Evolutionary conservation across 352 stramenopile species (phyloP), one percentile per base, ranked within the genome.

Genomic region (Phytophthora crassamura): DNA sequence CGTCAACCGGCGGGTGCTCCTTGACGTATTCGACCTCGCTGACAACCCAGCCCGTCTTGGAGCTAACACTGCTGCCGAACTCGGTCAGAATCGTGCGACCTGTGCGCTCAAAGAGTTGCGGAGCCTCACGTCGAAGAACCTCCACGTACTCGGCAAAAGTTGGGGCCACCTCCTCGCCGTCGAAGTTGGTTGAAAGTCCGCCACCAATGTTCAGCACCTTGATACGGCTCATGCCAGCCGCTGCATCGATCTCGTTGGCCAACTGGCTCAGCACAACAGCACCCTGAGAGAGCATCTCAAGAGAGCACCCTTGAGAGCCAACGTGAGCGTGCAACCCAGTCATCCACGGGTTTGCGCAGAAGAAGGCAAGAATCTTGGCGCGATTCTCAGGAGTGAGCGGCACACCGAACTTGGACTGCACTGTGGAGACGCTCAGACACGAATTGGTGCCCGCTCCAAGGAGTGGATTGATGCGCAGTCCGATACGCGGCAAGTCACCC

Each of bases 1-100:
- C 53, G 30, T 75, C 68, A 5, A 82, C 60, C 9, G 57, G 45
- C 12, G 83, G 80, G 41, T 91, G 83, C 25, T 65, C 52, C 72
- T 98, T 98, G 52, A 96, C 77, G 52, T 96, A 97, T 62, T 98
- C 91, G n/a, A 98, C 89, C 16, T 89, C 77, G 30, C 86, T 95
- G 15, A 96, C 87, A 12, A 89, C 87, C 73, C 91, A 91, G 15
- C 85, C 91, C 1, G 77, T 91, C 67, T 98, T 98, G 7, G 83
- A 76, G 48, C 93, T 91, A 22, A 97, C 72, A 30, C 79, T 85
- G 54, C 88, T 81, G 14, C 94, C 94, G 55, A 98, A 98, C 64
- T 98, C 94, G 12, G 94, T 98, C 14, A 98, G 64, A 67, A 98
- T 92, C 6, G 76, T 87, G 18, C 84, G 78, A 30, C 77, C 81